Percentiles rank a stretch among this genome's conserved stretches.
phyloP scores from a whole-genome alignment of 2,329 filamentous ascomycete genomes.

The Onygenales sp. region DNA sequence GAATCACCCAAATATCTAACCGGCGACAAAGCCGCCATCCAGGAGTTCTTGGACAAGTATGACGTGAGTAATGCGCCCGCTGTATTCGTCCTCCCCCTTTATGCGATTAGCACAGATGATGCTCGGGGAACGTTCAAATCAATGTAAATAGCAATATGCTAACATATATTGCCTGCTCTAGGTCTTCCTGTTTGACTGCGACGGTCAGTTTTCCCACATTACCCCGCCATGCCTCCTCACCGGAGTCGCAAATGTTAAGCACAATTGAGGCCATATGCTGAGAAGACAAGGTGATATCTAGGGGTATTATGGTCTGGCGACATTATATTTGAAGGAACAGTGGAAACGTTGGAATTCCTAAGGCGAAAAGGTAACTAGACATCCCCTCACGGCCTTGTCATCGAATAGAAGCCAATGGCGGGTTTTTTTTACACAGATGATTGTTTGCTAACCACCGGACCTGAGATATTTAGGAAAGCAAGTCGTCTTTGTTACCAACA shows the following conservation, averaged over 20 bases:
- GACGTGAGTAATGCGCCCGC: slow-evolving; percentile 56
- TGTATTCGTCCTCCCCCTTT: background rate
- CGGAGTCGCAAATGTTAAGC: background rate
- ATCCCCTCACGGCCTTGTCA: background rate
- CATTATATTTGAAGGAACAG: slow-evolving; percentile 72
- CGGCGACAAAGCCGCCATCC: slow-evolving; percentile 66
- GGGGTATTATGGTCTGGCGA: slow-evolving; percentile 96
- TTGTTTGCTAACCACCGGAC: too few species aligned
- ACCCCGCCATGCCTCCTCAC: background rate
- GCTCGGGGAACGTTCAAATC: background rate
- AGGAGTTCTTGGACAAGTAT: slow-evolving; percentile 78
- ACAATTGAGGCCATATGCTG: slow-evolving; percentile 22
- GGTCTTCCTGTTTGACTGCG: slow-evolving; percentile 94
- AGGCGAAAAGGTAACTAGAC: slow-evolving; percentile 60
- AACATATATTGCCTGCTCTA: slow-evolving; percentile 29
- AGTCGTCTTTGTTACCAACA: slow-evolving; percentile 95
- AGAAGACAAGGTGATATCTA: slow-evolving; percentile 39
- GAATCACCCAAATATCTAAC: slow-evolving; percentile 53
- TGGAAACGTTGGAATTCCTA: slow-evolving; percentile 76
- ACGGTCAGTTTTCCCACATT: slow-evolving; percentile 53
- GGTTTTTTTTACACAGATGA: rapidly evolving
- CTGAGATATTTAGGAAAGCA: slow-evolving; percentile 58
- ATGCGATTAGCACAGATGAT: too few species aligned
- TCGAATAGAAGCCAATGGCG: too few species aligned
- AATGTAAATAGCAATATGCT: slow-evolving; percentile 8